Evolutionary conservation across 2,329 filamentous ascomycete species (phyloP), one percentile per base, ranked within the genome.

Genomic region (Coniella vitis): DNA sequence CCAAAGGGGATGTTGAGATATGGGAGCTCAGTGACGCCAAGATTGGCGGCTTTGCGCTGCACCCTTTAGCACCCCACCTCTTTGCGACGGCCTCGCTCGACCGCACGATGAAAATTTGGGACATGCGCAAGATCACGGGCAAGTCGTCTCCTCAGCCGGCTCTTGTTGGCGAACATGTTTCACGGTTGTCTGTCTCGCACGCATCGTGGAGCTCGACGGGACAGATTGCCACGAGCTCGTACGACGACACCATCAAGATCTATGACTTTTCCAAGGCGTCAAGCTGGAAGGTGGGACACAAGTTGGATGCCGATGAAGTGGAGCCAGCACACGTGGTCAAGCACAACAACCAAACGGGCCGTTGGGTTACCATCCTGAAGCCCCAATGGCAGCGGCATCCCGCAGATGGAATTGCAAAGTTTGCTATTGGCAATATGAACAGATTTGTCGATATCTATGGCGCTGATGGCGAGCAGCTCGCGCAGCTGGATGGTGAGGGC

Each of bases 381-480:
- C 93, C 64, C 0, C 89, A 95, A 58, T 98, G 93, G 93, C 93
- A 98, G 65, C 73, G 79, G 29, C 76, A 79, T 39, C 91, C 93
- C 0, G 70, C 76, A 31, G 88, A 93, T 51, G 83, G 84, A 7
- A 81, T 94, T 4, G 84, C 95, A 55, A 89, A 91, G 53, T 90
- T 98, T 59, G 87, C 82, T 20, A 91, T 98, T 49, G 93, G 88
- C 1, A 98, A 97, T 58, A 97, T 97, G 93, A 95, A 95, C 62
- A 81, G 93, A 1, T 97, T 96, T 58, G 88, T 97, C 1, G 93
- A 98, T 61, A 78, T 98, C 0, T 98, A 86, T 63, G 86, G 85
- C 1, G 76, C 82, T 0, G 79, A 86, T 42, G 93, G 93, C 0
- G 84, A 89, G 59, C 91, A 97, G 64, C 69, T 98, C 4, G 91